Percentiles rank a stretch among this genome's conserved stretches.
Conservation (phyloP, 805 yeast genomes). For the Spathaspora arborariae region DNA sequence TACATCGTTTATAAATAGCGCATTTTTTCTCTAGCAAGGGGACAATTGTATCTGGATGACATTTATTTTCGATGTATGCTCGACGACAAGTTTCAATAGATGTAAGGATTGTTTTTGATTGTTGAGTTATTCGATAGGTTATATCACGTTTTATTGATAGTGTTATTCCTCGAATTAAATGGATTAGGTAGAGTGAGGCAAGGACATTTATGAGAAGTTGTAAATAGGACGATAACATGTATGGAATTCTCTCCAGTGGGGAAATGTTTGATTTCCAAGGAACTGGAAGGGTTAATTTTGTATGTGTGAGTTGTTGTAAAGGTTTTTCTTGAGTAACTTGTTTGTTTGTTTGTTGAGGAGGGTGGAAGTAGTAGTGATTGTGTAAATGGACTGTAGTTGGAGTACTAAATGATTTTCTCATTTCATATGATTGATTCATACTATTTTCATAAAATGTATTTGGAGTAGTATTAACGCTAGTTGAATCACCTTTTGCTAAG, state of each 20-base stretch:
- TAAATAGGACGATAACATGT: constrained; percentile 56
- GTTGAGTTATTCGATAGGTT: constrained; percentile 44
- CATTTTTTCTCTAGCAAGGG: constrained; percentile 61
- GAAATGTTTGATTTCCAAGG: constrained; percentile 55
- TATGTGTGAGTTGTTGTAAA: background rate
- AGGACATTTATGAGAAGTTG: constrained; percentile 51
- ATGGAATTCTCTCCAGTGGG: constrained; percentile 53
- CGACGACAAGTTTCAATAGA: constrained; percentile 54
- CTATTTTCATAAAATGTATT: background rate
- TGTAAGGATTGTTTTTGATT: constrained; percentile 40
- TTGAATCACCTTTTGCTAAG: constrained; percentile 1
- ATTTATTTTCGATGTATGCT: constrained; percentile 51
- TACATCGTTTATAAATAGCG: constrained; percentile 60
- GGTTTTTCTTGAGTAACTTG: background rate
- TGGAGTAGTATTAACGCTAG: background rate
- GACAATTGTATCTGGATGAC: constrained; percentile 48
- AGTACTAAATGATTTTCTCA: constrained; percentile 2
- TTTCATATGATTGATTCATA: constrained; percentile 1
- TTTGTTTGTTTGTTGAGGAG: background rate
- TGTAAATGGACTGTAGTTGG: constrained; percentile 28
- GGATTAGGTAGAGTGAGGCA: constrained; percentile 42
- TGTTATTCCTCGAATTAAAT: constrained; percentile 41
- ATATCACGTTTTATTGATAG: constrained; percentile 54
- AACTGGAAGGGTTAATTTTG: constrained; percentile 38
- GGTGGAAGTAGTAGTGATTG: constrained; percentile 44